Percentiles rank a stretch among this genome's conserved stretches.
Conservation (phyloP, 2,329 filamentous ascomycete genomes). For the Aureobasidium sp. region DNA sequence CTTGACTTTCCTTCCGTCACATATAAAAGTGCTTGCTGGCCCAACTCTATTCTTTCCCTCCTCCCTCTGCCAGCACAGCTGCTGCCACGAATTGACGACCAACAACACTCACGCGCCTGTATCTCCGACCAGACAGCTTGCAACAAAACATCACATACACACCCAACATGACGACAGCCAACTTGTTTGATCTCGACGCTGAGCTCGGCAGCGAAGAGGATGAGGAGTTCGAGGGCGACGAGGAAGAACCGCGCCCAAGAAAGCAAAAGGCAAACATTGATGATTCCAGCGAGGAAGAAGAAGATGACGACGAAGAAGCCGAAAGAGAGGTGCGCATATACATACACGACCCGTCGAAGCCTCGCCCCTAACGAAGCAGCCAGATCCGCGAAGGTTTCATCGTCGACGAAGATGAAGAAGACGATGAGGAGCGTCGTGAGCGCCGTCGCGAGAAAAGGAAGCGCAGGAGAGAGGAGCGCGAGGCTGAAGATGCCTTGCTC, state of each 20-base stretch:
- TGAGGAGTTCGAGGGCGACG: constrained; percentile 72
- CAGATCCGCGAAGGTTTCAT: constrained; percentile 94
- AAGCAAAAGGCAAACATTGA: constrained; percentile 45
- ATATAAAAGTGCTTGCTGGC: neutral
- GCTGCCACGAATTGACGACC: neutral
- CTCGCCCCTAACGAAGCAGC: constrained; percentile 2
- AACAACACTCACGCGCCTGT: neutral
- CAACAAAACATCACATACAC: neutral
- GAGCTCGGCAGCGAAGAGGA: constrained; percentile 77
- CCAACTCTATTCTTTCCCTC: constrained; percentile 2
- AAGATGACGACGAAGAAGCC: constrained; percentile 83
- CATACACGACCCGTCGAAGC: neutral
- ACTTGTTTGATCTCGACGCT: constrained; percentile 78
- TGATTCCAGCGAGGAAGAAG: constrained; percentile 87
- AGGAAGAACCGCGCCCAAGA: constrained; percentile 37
- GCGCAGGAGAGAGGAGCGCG: constrained; percentile 67
- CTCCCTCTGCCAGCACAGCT: neutral
- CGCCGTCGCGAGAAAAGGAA: constrained; percentile 63
- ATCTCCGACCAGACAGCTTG: constrained; percentile 3
- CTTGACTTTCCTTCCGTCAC: neutral
- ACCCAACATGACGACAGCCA: constrained; percentile 24
- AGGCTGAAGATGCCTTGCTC: constrained; percentile 74
- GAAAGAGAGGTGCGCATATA: constrained; percentile 57
- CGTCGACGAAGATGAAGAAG: constrained; percentile 80
- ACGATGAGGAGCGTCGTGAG: constrained; percentile 59